phyloP scores from a whole-genome alignment of 2,329 filamentous ascomycete genomes.

The Ramichloridium luteum region DNA sequence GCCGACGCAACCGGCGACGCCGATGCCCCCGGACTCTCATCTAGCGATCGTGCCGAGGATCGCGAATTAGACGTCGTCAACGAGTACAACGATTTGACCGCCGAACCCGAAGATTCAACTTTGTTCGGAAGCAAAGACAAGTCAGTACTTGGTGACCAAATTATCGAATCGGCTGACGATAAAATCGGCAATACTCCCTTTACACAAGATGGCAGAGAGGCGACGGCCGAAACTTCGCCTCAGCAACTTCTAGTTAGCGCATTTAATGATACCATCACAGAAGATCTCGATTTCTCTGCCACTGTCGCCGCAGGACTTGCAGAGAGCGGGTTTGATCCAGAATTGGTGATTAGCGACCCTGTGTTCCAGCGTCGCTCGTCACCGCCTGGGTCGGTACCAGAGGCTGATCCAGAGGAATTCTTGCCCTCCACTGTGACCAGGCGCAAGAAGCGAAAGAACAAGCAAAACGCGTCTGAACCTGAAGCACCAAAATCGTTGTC shows the following conservation, averaged over 20 bases:
- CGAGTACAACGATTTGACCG: background rate
- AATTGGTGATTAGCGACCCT: conserved; percentile 33
- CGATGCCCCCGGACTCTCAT: no score
- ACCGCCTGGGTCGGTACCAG: conserved; percentile 19
- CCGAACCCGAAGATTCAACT: no score
- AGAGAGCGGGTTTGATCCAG: conserved; percentile 35
- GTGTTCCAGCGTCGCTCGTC: conserved; percentile 25
- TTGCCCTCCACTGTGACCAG: conserved; percentile 17
- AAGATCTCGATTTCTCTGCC: conserved; percentile 36
- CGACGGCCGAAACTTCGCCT: conserved; percentile 1
- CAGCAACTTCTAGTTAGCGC: conserved; percentile 2
- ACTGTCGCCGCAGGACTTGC: conserved; percentile 35
- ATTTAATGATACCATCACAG: conserved; percentile 4
- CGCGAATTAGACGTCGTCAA: background rate
- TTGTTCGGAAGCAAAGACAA: background rate
- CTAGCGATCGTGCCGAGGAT: background rate
- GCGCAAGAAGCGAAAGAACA: conserved; percentile 26
- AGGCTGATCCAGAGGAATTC: conserved; percentile 24
- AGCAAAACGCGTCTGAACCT: no score
- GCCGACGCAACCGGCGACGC: no score
- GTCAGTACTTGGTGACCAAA: background rate
- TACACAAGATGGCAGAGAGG: no score
- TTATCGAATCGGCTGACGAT: background rate
- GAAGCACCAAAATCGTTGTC: no score
- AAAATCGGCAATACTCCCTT: no score